Base-by-base conservation (phyloP, 306 rosid genomes). In the Gastrolobium villosum region DNA sequence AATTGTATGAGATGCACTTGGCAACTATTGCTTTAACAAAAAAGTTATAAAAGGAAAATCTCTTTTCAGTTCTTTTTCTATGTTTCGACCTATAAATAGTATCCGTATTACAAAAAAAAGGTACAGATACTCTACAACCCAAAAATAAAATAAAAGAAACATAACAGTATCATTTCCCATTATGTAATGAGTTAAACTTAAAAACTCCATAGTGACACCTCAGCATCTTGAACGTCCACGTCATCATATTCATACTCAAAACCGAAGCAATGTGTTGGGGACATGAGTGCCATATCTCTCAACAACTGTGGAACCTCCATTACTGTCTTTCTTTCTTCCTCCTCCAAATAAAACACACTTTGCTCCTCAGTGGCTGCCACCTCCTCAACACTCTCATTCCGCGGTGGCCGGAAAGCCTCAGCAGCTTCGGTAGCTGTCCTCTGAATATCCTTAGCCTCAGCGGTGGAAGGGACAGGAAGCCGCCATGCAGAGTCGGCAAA, bases 401-500 rank as follows among this genome's bases (percentile, higher is more conserved):
- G 26, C 9, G 14, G 4, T 0, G 87, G 90, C 14, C 97, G 82
- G 48, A 92, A 92, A 26, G 83, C 85, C 81, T 92, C 94, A 0
- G 97, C 98, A 0, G 96, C 98, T 39, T 77, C 59, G 0, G 93
- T 76, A 0, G 97, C 96, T 0, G 96, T 77, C 83, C 75, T 85
- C 57, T 90, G 98, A 20, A 20, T 92, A 37, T 90, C 98, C 68
- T 88, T 92, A 0, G 91, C 75, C 0, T 70, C 74, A 0, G 79
- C 6, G 0, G 93, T 86, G 1, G 84, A 88, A 10, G 98, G 98
- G 0, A 54, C 13, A 0, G 87, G 93, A 1, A 94, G 75, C 34
- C 90, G 72, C 97, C 92, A 85, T 0, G 71, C 75, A 0, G 98
- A 92, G 80, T 94, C 97, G 0, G 94, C 97, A 4, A 92, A 94